These are phyloP conservation scores for Moesziomyces parantarcticus DNA, from an alignment of 1,284 basidiomycete genomes.

Conservation along the genomic window DNA sequence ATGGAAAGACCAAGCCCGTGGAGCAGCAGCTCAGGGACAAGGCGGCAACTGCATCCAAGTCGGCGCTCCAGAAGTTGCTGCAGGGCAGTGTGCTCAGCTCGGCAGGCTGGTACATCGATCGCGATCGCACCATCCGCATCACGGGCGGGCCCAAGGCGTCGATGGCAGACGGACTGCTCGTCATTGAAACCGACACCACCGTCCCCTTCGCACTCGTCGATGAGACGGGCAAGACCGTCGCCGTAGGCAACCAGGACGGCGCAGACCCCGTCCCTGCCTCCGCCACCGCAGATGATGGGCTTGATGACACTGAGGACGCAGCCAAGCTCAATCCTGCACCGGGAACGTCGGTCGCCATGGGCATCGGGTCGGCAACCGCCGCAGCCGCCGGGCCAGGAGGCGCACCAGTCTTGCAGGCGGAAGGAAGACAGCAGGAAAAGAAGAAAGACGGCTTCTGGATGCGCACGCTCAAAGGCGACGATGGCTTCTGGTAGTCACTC, in stretches of 20 bases:
- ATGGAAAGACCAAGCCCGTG: slow-evolving; percentile 40
- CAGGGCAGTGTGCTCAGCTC: slow-evolving; percentile 58
- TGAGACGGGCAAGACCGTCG: slow-evolving; percentile 52
- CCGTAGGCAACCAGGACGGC: slow-evolving; percentile 43
- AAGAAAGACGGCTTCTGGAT: slow-evolving; percentile 44
- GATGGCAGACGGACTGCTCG: slow-evolving; percentile 48
- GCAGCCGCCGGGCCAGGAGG: slow-evolving; percentile 24
- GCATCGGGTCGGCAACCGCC: slow-evolving; percentile 23
- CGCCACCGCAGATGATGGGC: slow-evolving; percentile 3
- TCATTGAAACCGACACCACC: slow-evolving; percentile 56
- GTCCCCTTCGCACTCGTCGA: slow-evolving; percentile 48
- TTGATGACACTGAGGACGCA: slow-evolving; percentile 38
- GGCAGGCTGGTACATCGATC: slow-evolving; percentile 57
- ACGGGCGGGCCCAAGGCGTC: slow-evolving; percentile 53
- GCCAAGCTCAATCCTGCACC: slow-evolving; percentile 27
- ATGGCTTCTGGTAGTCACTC: slow-evolving; percentile 23
- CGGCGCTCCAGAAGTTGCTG: slow-evolving; percentile 47
- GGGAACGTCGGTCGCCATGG: slow-evolving; percentile 15
- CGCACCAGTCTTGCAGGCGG: slow-evolving; percentile 29
- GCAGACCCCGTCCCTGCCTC: slow-evolving; percentile 31
- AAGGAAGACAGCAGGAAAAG: slow-evolving; percentile 25
- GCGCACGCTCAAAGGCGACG: slow-evolving; percentile 40
- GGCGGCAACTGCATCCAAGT: slow-evolving; percentile 43
- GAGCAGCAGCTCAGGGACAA: slow-evolving; percentile 41
- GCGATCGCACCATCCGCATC: slow-evolving; percentile 55